phyloP scores from a whole-genome alignment of 1,284 basidiomycete species.

The Papiliotrema flavescens region DNA sequence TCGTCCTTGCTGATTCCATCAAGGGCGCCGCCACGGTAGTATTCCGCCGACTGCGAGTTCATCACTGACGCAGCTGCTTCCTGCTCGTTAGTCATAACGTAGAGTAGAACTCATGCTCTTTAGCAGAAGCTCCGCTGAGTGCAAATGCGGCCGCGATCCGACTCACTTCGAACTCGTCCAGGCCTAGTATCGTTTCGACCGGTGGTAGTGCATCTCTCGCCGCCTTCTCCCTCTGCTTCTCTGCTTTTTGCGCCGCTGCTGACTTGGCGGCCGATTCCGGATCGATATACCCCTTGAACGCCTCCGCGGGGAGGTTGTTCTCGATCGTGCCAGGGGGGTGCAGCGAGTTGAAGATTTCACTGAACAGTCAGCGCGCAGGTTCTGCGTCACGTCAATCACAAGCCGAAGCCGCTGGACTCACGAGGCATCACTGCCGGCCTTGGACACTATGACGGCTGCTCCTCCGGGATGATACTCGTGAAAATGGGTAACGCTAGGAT shows the following conservation, averaged over 20 bases:
- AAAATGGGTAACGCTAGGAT: slow-evolving; percentile 64
- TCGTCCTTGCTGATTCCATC: slow-evolving; percentile 52
- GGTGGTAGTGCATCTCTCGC: slow-evolving; percentile 22
- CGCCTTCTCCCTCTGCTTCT: slow-evolving; percentile 11
- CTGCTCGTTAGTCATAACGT: background rate
- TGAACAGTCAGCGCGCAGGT: background rate
- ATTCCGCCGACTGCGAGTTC: slow-evolving; percentile 6
- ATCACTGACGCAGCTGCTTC: background rate
- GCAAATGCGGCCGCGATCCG: background rate
- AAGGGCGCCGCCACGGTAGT: slow-evolving; percentile 29
- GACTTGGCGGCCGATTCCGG: slow-evolving; percentile 7
- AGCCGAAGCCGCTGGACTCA: slow-evolving; percentile 2
- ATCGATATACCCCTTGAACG: slow-evolving; percentile 65
- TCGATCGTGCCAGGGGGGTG: slow-evolving; percentile 42
- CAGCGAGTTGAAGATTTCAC: slow-evolving; percentile 26
- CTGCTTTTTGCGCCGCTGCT: slow-evolving; percentile 13
- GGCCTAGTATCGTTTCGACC: slow-evolving; percentile 27
- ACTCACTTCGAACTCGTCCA: slow-evolving; percentile 30
- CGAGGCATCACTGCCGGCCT: slow-evolving; percentile 56
- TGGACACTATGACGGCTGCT: slow-evolving; percentile 51
- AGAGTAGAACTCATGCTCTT: too few relatives aligned
- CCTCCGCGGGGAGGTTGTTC: slow-evolving; percentile 50
- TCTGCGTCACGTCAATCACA: background rate
- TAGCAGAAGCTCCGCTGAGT: too few relatives aligned
- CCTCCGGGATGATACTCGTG: slow-evolving; percentile 57